Conservation (phyloP, 768 basidiomycete genomes). For the Stropharia rugosoannulata region DNA sequence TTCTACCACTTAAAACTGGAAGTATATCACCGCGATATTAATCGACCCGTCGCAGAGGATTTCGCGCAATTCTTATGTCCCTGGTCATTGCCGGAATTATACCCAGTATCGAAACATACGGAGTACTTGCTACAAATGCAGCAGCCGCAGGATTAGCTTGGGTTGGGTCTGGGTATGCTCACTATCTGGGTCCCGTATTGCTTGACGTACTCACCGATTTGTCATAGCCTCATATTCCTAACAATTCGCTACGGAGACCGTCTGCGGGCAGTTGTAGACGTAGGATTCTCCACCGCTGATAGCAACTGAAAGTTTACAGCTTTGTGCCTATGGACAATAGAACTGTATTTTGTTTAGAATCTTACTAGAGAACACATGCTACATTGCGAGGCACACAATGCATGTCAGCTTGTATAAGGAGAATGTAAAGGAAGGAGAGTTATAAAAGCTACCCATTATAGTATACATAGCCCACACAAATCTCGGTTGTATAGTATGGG, state of each 20-base stretch:
- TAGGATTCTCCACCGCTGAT: slow-evolving; percentile 49
- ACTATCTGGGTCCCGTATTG: no score
- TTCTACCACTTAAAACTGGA: neutral
- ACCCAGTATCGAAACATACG: slow-evolving; percentile 52
- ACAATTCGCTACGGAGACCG: slow-evolving; percentile 56
- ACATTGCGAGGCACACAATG: no score
- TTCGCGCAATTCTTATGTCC: slow-evolving; percentile 45
- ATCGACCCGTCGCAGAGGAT: slow-evolving; percentile 32
- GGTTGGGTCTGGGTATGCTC: slow-evolving; percentile 54
- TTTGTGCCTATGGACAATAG: no score
- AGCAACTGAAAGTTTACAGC: slow-evolving; percentile 23
- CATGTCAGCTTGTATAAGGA: no score
- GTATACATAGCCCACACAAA: no score
- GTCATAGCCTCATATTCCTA: slow-evolving; percentile 44
- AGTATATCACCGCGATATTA: neutral
- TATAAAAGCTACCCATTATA: no score
- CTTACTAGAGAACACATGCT: no score
- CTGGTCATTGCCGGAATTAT: slow-evolving; percentile 44
- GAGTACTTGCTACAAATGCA: slow-evolving; percentile 49
- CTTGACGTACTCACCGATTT: neutral
- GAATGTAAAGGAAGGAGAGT: no score
- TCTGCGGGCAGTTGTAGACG: slow-evolving; percentile 56
- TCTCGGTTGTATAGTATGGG: no score
- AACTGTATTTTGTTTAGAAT: no score
- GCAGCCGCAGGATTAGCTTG: slow-evolving; percentile 44